phyloP scores from a whole-genome alignment of 495 filamentous ascomycete species.

The Daldinia concentrica region DNA sequence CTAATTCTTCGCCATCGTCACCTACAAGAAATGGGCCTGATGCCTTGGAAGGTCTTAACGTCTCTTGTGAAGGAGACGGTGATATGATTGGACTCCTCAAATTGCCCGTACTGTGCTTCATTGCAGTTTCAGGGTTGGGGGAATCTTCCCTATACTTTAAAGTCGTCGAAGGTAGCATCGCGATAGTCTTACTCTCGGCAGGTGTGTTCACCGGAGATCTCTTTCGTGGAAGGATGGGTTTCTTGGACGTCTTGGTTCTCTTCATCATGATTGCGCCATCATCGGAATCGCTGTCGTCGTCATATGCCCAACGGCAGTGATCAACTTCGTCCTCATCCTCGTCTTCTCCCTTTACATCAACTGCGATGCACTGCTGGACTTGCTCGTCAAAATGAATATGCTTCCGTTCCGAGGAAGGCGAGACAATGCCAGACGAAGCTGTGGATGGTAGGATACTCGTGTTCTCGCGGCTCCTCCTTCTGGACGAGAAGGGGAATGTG shows the following conservation, averaged over 20 bases:
- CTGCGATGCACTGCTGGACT: conserved; percentile 94
- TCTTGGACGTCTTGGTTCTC: conserved; percentile 58
- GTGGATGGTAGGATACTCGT: conserved; percentile 66
- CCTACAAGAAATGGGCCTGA: conserved; percentile 73
- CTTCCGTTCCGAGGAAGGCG: conserved; percentile 73
- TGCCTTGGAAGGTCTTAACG: conserved; percentile 73
- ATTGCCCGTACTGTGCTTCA: conserved; percentile 60
- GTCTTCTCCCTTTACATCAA: conserved; percentile 80
- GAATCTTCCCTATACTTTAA: conserved; percentile 88
- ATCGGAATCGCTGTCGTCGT: conserved; percentile 71
- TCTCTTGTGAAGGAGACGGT: conserved; percentile 80
- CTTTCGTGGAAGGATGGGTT: conserved; percentile 53
- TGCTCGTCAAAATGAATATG: conserved; percentile 98
- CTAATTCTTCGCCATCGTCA: conserved; percentile 55
- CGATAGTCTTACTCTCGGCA: conserved; percentile 87
- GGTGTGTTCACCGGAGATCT: conserved; percentile 58
- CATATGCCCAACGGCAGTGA: conserved; percentile 51
- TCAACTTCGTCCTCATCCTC: conserved; percentile 70
- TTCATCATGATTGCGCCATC: conserved; percentile 91
- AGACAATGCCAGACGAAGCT: conserved; percentile 70
- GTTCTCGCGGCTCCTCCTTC: conserved; percentile 63
- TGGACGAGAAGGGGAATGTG: conserved; percentile 64
- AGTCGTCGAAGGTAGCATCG: conserved; percentile 89
- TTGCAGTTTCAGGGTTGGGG: conserved; percentile 70
- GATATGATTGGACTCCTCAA: conserved; percentile 61